Percentiles rank a stretch among this genome's conserved stretches.
phyloP scores from a whole-genome alignment of 2,329 filamentous ascomycete genomes.

The Aaosphaeria arxii region DNA sequence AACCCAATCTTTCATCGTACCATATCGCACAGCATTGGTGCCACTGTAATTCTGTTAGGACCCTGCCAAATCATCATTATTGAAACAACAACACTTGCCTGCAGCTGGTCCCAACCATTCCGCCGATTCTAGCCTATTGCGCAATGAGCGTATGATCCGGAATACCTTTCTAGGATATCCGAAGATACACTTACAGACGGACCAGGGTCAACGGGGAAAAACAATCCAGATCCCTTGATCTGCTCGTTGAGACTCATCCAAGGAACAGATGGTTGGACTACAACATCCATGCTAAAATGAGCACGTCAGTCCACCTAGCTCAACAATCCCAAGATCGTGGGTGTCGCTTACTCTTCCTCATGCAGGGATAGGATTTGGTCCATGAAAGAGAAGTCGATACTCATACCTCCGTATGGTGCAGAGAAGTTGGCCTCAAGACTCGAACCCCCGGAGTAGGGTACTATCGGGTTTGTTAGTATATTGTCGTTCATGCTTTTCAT shows the following conservation, averaged over 20 bases:
- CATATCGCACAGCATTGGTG: slow-evolving; percentile 77
- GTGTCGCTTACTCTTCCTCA: slow-evolving; percentile 60
- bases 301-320: slow-evolving; percentile 14
- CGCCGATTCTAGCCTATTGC: slow-evolving; percentile 67
- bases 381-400: slow-evolving; percentile 88
- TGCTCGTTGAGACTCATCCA: slow-evolving; percentile 86
- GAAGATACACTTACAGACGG: slow-evolving; percentile 43
- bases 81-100: slow-evolving; percentile 19
- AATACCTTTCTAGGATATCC: slow-evolving; percentile 11
- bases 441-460: slow-evolving; percentile 81
- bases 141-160: slow-evolving; percentile 15
- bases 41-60: slow-evolving; percentile 53
- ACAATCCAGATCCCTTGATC: slow-evolving; percentile 71
- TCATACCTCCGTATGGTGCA: slow-evolving; percentile 80
- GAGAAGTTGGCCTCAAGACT: slow-evolving; percentile 90
- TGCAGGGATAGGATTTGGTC: slow-evolving; percentile 76
- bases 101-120: slow-evolving; percentile 77
- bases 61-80: not conserved
- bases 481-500: not conserved
- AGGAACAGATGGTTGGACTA: slow-evolving; percentile 86
- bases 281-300: slow-evolving; percentile 68
- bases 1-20: slow-evolving; percentile 87
- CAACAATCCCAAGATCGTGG: not conserved
- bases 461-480: slow-evolving; percentile 28
- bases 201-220: slow-evolving; percentile 88